phyloP scores from a whole-genome alignment of 1,284 basidiomycete genomes.

The Cryptococcus amylolentus region DNA sequence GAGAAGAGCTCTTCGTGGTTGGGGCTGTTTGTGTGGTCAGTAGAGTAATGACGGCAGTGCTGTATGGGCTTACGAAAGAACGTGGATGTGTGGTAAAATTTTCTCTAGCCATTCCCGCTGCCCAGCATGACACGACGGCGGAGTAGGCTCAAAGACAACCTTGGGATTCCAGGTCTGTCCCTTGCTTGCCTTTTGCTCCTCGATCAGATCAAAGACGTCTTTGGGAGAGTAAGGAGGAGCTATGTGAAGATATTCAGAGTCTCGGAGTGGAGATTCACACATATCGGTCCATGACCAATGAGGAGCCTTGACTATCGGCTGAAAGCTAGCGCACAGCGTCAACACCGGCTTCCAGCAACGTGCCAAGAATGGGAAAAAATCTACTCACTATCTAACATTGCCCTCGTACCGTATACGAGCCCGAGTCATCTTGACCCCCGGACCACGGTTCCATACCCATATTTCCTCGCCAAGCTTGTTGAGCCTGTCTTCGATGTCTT shows the following conservation, averaged over 20 bases:
- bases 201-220: slow-evolving; percentile 20
- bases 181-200: slow-evolving; percentile 10
- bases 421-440: slow-evolving; percentile 19
- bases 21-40: slow-evolving; percentile 18
- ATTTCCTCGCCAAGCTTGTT: slow-evolving; percentile 30
- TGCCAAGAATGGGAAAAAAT: neutral
- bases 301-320: slow-evolving; percentile 25
- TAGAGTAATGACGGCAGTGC: too few species aligned
- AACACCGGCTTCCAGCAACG: neutral
- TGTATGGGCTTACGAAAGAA: slow-evolving; percentile 30
- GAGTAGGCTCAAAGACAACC: slow-evolving; percentile 42
- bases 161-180: slow-evolving; percentile 28
- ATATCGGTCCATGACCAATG: slow-evolving; percentile 23
- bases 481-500: slow-evolving; percentile 20
- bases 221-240: slow-evolving; percentile 32
- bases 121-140: slow-evolving; percentile 30
- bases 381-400: slow-evolving; percentile 31
- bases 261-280: slow-evolving; percentile 19
- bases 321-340: slow-evolving; percentile 20
- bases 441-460: slow-evolving; percentile 33
- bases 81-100: slow-evolving; percentile 23
- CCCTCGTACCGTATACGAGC: slow-evolving; percentile 38
- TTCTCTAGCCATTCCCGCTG: slow-evolving; percentile 29
- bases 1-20: slow-evolving; percentile 44
- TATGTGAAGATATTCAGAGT: slow-evolving; percentile 39